Evolutionary conservation across 1,139 yeast species (phyloP).

Genomic region (Yamadazyma spencermartinsiae): DNA sequence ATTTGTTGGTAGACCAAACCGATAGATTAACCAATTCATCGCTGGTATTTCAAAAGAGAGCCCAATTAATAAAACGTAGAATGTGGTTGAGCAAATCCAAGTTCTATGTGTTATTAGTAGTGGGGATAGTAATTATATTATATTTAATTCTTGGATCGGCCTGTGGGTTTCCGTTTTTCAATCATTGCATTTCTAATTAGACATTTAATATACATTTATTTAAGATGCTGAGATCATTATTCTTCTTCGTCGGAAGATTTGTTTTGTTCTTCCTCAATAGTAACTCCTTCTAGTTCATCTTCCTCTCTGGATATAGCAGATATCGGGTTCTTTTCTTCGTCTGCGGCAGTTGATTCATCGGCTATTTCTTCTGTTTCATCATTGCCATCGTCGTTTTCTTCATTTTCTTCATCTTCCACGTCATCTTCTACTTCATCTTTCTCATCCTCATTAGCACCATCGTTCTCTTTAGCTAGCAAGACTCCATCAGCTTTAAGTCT

Average conservation of each 20-base stretch:
- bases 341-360: slow-evolving; percentile 8
- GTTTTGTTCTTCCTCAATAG: slow-evolving; percentile 12
- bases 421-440: slow-evolving; percentile 12
- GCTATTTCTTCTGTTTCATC: slow-evolving; percentile 14
- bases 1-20: slow-evolving; percentile 76
- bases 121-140: slow-evolving; percentile 28
- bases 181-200: slow-evolving; percentile 24
- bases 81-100: slow-evolving; percentile 66
- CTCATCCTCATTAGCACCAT: neutral
- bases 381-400: slow-evolving; percentile 12
- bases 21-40: slow-evolving; percentile 70
- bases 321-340: slow-evolving; percentile 22
- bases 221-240: no score
- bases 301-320: slow-evolving; percentile 24
- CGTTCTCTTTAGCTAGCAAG: no score
- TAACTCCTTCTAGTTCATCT: slow-evolving; percentile 11
- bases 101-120: slow-evolving; percentile 33
- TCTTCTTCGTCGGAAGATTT: slow-evolving; percentile 13
- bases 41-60: slow-evolving; percentile 69
- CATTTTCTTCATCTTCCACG: slow-evolving; percentile 13
- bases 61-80: slow-evolving; percentile 61
- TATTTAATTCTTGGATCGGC: slow-evolving; percentile 48
- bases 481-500: slow-evolving; percentile 17
- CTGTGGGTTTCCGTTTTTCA: slow-evolving; percentile 52
- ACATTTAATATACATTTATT: slow-evolving; percentile 8